Evolutionary conservation across 2,329 filamentous ascomycete species (phyloP).

Genomic region (Trichoderma sp.): DNA sequence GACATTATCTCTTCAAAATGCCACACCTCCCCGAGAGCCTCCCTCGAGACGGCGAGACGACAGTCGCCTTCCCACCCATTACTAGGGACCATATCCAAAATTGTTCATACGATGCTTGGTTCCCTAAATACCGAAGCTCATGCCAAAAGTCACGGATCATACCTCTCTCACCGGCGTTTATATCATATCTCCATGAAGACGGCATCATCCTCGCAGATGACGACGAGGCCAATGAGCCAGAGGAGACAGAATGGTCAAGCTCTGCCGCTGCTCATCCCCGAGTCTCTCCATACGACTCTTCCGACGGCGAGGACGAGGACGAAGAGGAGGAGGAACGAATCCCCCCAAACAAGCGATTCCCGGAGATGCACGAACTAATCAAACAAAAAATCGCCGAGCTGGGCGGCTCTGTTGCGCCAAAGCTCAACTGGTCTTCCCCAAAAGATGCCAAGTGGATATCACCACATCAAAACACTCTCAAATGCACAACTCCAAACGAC

Average conservation of each 20-base stretch:
- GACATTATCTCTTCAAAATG: slow-evolving; percentile 28
- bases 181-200: slow-evolving; percentile 86
- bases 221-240: slow-evolving; percentile 52
- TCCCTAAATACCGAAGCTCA: slow-evolving; percentile 74
- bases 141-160: slow-evolving; percentile 86
- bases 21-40: slow-evolving; percentile 32
- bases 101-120: slow-evolving; percentile 93
- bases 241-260: slow-evolving; percentile 50
- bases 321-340: slow-evolving; percentile 42
- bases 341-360: slow-evolving; percentile 57
- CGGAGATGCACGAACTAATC: slow-evolving; percentile 73
- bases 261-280: slow-evolving; percentile 29
- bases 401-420: slow-evolving; percentile 82
- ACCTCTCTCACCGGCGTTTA: slow-evolving; percentile 68
- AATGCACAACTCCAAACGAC: slow-evolving; percentile 84
- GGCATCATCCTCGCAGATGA: slow-evolving; percentile 84
- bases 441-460: slow-evolving; percentile 95
- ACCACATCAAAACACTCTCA: slow-evolving; percentile 79
- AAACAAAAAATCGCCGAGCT: slow-evolving; percentile 74
- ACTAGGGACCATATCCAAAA: slow-evolving; percentile 85
- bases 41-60: slow-evolving; percentile 23
- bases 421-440: slow-evolving; percentile 95
- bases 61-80: slow-evolving; percentile 73
- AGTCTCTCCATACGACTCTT: slow-evolving; percentile 40
- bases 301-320: slow-evolving; percentile 46